Evolutionary conservation across 352 stramenopile species (phyloP), one percentile per base, ranked within the genome.

Genomic region (Globisporangium cederbergense): DNA sequence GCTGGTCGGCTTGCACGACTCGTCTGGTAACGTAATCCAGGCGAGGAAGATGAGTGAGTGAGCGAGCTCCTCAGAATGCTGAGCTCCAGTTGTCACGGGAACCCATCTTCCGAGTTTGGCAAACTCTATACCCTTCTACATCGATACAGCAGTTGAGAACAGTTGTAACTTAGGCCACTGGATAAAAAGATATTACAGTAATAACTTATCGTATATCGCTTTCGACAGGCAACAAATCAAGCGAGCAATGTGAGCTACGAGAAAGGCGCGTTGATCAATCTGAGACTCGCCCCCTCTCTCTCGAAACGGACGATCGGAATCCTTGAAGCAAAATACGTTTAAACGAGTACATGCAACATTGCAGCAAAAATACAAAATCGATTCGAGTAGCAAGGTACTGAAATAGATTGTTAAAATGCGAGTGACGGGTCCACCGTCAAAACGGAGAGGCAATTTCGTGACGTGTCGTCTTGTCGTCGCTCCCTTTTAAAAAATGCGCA

Each of bases 181-280:
- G 25, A 28, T 28, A 28, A 28, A 28, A 28, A 28, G 1, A 28
- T 28, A 28, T 28, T 11, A 4, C 3, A 3, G 25, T 42, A 22
- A 49, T 7, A 49, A 2, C 2, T 22, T 11, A 36, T 36, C 4
- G 32, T 11, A 11, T 3, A 11, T 14, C 3, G 18, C 2, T 30
- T 53, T 49, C 22, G 32, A 38, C n/a, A 43, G 43, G 20, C 38
- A 28, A 55, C 46, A 52, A 55, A 62, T 62, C 57, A 53, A 62
- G 57, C 46, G 30, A 55, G 51, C 42, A 54, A 54, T 62, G 55
- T n/a, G 7, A 28, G 9, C 10, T 16, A 62, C 25, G 55, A 43
- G 56, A 62, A 34, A 62, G 56, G 55, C 54, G 54, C 8, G 34
- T 16, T 36, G 49, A 22, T 36, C 25, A 55, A 30, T 38, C 25